phyloP scores from a whole-genome alignment of 208 protist species.

The Leishmania tropica region DNA sequence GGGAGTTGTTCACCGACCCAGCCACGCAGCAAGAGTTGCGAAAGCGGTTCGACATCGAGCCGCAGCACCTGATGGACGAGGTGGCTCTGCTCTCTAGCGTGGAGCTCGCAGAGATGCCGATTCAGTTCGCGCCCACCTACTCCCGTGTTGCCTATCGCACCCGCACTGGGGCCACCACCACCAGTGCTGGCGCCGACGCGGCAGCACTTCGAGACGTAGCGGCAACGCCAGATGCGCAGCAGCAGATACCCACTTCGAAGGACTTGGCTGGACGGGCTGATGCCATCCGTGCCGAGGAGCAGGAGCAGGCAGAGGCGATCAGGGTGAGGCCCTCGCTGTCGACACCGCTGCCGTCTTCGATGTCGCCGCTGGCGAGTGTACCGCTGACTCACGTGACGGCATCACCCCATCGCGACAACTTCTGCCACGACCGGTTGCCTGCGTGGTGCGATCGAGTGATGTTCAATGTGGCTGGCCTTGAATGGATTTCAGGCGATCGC shows the following conservation, averaged over 20 bases:
- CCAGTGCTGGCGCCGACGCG: background rate
- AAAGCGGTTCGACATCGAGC: constrained; percentile 54
- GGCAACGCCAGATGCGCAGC: background rate
- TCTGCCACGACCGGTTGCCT: constrained; percentile 52
- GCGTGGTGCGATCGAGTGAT: constrained; percentile 89
- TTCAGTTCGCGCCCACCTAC: constrained; percentile 72
- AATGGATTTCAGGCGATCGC: constrained; percentile 53
- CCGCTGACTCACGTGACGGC: constrained; percentile 28
- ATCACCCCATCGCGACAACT: constrained; percentile 27
- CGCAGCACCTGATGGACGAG: constrained; percentile 50
- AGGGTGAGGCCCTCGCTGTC: background rate
- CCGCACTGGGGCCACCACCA: background rate
- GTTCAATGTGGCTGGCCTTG: constrained; percentile 75
- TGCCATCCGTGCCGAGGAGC: background rate
- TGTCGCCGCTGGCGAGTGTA: background rate
- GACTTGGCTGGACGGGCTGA: background rate
- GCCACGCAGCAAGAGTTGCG: constrained; percentile 19
- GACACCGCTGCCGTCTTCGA: background rate
- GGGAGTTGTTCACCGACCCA: constrained; percentile 44
- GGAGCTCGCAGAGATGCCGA: constrained; percentile 67
- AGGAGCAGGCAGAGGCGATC: background rate
- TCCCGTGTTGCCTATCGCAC: constrained; percentile 34
- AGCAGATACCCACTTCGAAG: background rate
- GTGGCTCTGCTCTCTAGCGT: constrained; percentile 50
- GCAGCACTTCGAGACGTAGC: background rate